Evolutionary conservation across 2,329 filamentous ascomycete genomes (phyloP).

Genomic region (Onygena corvina): DNA sequence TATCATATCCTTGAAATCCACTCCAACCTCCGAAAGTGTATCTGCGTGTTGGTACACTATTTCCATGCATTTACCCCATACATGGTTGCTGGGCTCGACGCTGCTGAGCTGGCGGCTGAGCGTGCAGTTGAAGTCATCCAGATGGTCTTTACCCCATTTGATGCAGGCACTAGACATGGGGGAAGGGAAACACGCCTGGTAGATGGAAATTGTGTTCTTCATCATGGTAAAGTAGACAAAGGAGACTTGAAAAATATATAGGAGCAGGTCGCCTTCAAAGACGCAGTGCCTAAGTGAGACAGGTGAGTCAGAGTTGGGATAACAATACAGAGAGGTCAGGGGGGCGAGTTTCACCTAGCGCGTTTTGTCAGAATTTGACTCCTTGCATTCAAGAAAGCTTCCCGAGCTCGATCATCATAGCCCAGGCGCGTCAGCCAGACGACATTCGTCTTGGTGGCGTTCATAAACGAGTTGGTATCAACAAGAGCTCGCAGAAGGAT

Average conservation of each 20-base stretch:
- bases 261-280: constrained; percentile 83
- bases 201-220: constrained; percentile 81
- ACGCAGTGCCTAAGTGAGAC: constrained; percentile 60
- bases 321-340: background rate
- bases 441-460: constrained; percentile 68
- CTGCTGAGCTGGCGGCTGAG: constrained; percentile 76
- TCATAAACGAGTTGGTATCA: constrained; percentile 62
- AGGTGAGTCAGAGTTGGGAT: background rate
- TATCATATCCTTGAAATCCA: constrained; percentile 79
- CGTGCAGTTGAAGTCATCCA: constrained; percentile 79
- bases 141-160: constrained; percentile 93
- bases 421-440: constrained; percentile 75
- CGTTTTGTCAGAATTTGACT: constrained; percentile 67
- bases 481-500: constrained; percentile 67
- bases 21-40: constrained; percentile 69
- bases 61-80: constrained; percentile 74
- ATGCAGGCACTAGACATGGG: constrained; percentile 88
- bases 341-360: constrained; percentile 51
- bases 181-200: constrained; percentile 74
- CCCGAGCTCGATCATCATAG: constrained; percentile 78
- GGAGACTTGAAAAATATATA: constrained; percentile 90
- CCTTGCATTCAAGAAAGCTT: constrained; percentile 72
- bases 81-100: constrained; percentile 59
- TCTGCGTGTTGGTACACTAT: constrained; percentile 67
- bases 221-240: constrained; percentile 94